Evolutionary conservation across 192 early-diverging fungal genomes (phyloP), one percentile per base, ranked within the genome.

Genomic region (Coemansia sp.): DNA sequence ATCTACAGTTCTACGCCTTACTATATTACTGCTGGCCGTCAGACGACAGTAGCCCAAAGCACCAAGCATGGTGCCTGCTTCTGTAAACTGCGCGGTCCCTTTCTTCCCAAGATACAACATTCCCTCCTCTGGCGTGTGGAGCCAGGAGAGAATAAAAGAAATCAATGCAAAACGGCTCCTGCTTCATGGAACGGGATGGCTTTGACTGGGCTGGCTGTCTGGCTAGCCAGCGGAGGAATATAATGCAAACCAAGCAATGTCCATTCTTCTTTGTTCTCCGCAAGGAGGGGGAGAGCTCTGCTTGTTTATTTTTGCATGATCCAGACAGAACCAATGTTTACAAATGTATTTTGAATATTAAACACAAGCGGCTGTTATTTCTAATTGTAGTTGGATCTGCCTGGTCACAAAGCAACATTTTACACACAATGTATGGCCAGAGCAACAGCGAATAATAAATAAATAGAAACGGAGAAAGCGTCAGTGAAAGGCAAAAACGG

Each of bases 171-270:
- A 6, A 51, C 7, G 48, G 48, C 48, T 15, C 48, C 48, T 26
- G 20, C 48, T 51, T 51, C 48, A 25, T 51, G 48, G 48, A 51
- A 51, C 48, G n/a, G 20, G 48, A 23, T 10, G 48, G 48, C 48
- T 51, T n/a, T n/a, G n/a, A n/a, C n/a, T n/a, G n/a, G n/a, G n/a
- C n/a, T n/a, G n/a, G n/a, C n/a, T n/a, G n/a, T n/a, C n/a, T 51
- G 40, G 34, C 10, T 10, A 1, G 13, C 40, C 13, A 18, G 7
- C 21, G 48, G 8, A 15, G 48, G 10, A 51, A 10, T 8, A 26
- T 9, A 51, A 51, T 23, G 25, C 23, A 51, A 12, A 6, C 48
- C 25, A 26, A 7, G 48, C 25, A 51, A 51, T 51, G 48, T 13
- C 25, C 10, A 8, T 51, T 23, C 25, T 21, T 0, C 13, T 51